Evolutionary conservation across 2,329 filamentous ascomycete genomes (phyloP).

Genomic region (Colletotrichum sp.): DNA sequence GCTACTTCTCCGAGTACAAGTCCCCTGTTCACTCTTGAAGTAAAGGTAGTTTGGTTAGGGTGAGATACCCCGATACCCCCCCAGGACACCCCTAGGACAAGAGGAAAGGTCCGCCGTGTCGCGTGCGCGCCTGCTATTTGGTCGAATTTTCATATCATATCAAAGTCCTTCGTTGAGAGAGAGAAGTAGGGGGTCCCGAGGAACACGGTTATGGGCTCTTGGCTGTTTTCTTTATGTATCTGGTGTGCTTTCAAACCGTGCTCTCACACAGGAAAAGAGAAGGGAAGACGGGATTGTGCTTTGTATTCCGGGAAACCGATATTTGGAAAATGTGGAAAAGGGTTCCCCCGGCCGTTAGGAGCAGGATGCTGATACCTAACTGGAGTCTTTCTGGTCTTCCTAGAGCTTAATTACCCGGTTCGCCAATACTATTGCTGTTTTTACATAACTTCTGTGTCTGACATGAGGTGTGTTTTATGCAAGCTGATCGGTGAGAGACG

Average conservation of each 20-base stretch:
- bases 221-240: not conserved
- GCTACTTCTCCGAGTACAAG: conserved; percentile 19
- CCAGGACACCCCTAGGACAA: not conserved
- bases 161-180: not conserved
- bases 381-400: conserved; percentile 3
- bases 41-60: not conserved
- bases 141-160: not conserved
- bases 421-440: not conserved
- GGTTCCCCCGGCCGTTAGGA: not conserved
- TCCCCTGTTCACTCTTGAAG: conserved; percentile 13
- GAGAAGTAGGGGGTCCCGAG: not conserved
- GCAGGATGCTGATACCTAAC: not conserved
- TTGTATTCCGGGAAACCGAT: not conserved
- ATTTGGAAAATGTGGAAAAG: not conserved
- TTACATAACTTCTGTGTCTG: not conserved
- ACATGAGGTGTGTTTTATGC: not conserved
- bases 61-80: conserved; percentile 16
- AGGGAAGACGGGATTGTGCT: not conserved
- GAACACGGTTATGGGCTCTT: conserved; percentile 2
- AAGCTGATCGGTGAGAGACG: not conserved
- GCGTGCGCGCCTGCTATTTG: not conserved
- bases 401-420: conserved; percentile 10
- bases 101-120: not conserved
- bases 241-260: not conserved
- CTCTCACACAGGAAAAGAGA: not conserved